A percentile compares a stretch with the other conserved stretches of the same genome.
phyloP scores from a whole-genome alignment of 78 protist genomes.

The slime mould (Dictyostelium discoideum) region dicty_2.7 NC_007091.3:4008501-4009000 shows the following conservation, averaged over 20 bases:
- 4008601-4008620: constrained; percentile 9
- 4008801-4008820: not conserved
- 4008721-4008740: not conserved
- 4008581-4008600: constrained; percentile 30
- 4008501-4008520: constrained; percentile 61
- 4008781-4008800: constrained; percentile 49
- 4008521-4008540: not conserved
- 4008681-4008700: constrained; percentile 78
- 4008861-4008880: constrained; percentile 29
- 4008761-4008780: not conserved
- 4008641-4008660: not conserved
- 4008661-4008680: constrained; percentile 63
- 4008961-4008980: constrained; percentile 48
- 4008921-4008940: not conserved
- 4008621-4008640: constrained; percentile 3
- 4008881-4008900: constrained; percentile 29
- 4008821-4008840: not conserved
- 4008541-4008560: constrained; percentile 61
- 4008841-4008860: constrained; percentile 9
- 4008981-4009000: constrained; percentile 20
- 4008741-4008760: not conserved
- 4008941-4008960: not conserved
- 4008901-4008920: constrained; percentile 57
- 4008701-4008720: constrained; percentile 11
- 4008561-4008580: constrained; percentile 67